Conservation (phyloP, 2,329 filamentous ascomycete genomes). For the Cadophora gregata region DNA sequence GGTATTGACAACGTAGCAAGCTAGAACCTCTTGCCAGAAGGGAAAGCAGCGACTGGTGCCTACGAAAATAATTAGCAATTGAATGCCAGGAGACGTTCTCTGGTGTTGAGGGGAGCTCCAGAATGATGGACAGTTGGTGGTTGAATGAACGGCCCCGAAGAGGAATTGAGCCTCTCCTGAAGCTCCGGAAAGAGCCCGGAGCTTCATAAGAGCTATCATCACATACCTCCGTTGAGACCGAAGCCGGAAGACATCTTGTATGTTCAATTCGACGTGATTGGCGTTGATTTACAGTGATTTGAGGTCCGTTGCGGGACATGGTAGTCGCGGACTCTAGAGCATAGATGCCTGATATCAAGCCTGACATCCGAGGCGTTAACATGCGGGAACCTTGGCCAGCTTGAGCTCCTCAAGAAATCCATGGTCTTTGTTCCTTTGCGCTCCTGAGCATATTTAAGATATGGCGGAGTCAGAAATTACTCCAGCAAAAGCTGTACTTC, state of each 20-base stretch:
- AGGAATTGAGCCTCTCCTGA: background rate
- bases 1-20: slow-evolving; percentile 97
- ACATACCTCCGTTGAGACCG: slow-evolving; percentile 79
- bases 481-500: slow-evolving; percentile 71
- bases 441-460: slow-evolving; percentile 28
- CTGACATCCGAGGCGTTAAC: no score
- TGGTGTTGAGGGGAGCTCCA: background rate
- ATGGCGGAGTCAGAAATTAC: slow-evolving; percentile 55
- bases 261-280: slow-evolving; percentile 34
- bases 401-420: background rate
- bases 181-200: background rate
- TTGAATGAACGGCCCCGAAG: background rate
- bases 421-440: background rate
- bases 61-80: slow-evolving; percentile 37
- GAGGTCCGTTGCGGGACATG: slow-evolving; percentile 31
- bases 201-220: background rate
- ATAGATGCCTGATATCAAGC: no score
- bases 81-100: slow-evolving; percentile 3
- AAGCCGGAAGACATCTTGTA: slow-evolving; percentile 78
- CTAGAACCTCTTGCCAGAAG: slow-evolving; percentile 99
- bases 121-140: background rate
- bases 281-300: slow-evolving; percentile 29
- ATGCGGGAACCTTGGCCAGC: no score
- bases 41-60: slow-evolving; percentile 81
- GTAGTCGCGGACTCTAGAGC: no score